These are phyloP conservation scores for Blastocystis sp. DNA, from an alignment of 352 stramenopile species.

Conservation along the genomic window DNA sequence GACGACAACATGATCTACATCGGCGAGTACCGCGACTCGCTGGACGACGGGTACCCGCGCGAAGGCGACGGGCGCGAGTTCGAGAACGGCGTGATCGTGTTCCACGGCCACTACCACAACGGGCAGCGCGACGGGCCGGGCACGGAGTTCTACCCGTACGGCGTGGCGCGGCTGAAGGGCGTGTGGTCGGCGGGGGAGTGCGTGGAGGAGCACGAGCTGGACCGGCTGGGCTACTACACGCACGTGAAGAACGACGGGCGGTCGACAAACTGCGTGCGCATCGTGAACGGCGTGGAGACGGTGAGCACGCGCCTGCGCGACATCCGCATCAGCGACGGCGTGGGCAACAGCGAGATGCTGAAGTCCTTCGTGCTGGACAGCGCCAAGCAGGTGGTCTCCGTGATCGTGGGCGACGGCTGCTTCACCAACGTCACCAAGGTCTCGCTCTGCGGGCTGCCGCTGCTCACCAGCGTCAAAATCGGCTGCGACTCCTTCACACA, in stretches of 20 bases:
- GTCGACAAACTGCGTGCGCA: neutral
- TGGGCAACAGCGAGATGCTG: slow-evolving; percentile 25
- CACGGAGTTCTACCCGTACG: slow-evolving; percentile 14
- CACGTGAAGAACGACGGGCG: slow-evolving; percentile 27
- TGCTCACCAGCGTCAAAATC: slow-evolving; percentile 4
- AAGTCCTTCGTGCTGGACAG: neutral
- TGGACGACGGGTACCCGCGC: slow-evolving; percentile 11
- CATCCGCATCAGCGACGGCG: slow-evolving; percentile 14
- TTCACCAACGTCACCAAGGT: slow-evolving; percentile 5
- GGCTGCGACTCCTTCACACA: slow-evolving; percentile 20
- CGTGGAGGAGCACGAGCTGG: slow-evolving; percentile 1
- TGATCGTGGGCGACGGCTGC: slow-evolving; percentile 1
- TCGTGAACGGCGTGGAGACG: slow-evolving; percentile 11
- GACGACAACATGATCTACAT: slow-evolving; percentile 8
- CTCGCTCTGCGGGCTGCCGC: neutral
- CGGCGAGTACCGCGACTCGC: slow-evolving; percentile 17
- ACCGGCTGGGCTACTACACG: slow-evolving; percentile 6
- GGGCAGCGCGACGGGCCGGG: slow-evolving; percentile 18
- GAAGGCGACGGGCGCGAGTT: slow-evolving; percentile 39
- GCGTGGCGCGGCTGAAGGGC: slow-evolving; percentile 17
- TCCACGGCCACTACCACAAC: slow-evolving; percentile 24
- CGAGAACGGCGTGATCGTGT: slow-evolving; percentile 16
- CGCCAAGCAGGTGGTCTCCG: neutral
- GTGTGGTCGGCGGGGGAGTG: slow-evolving; percentile 28
- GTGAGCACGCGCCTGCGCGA: slow-evolving; percentile 2